These are phyloP conservation scores for Canariomyces notabilis DNA, from an alignment of 2,329 filamentous ascomycete genomes.

Conservation along the genomic window DNA sequence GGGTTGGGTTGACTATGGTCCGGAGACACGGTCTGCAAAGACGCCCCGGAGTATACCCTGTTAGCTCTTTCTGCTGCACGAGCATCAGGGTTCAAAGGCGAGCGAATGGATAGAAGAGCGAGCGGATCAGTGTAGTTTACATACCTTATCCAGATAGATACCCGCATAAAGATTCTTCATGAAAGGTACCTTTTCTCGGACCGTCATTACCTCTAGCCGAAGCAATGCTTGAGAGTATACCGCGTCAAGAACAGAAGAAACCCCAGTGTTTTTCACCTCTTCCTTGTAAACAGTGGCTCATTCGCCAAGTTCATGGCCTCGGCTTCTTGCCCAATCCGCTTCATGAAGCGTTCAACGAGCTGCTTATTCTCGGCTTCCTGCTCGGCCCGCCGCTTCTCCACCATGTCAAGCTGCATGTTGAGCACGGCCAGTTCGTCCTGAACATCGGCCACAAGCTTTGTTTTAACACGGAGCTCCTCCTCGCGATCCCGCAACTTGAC, in stretches of 20 bases:
- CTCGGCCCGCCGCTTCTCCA: conserved; percentile 68
- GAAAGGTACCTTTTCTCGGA: no score
- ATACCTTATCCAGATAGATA: conserved; percentile 6
- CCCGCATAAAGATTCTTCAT: no score
- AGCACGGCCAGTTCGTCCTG: conserved; percentile 90
- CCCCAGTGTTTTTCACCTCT: conserved; percentile 5
- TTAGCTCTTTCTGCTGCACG: conserved; percentile 5
- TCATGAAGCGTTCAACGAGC: conserved; percentile 87
- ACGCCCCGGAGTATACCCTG: conserved; percentile 5
- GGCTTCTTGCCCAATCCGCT: conserved; percentile 76
- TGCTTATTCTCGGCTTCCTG: conserved; percentile 81
- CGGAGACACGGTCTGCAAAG: conserved; percentile 12
- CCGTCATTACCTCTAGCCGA: no score
- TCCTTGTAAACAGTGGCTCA: conserved; percentile 34
- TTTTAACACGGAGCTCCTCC: conserved; percentile 79
- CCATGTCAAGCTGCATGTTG: conserved; percentile 81
- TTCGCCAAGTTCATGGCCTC: conserved; percentile 75
- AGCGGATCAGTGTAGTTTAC: conserved; percentile 1
- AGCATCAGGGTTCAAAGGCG: background rate
- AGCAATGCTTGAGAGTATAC: no score
- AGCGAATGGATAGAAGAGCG: conserved; percentile 4
- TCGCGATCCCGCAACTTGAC: conserved; percentile 72
- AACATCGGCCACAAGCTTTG: conserved; percentile 77
- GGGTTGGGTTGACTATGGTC: no score
- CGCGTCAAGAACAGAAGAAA: no score